Evolutionary conservation across 2,329 filamentous ascomycete species (phyloP).

Genomic region (Biscogniauxia marginata): DNA sequence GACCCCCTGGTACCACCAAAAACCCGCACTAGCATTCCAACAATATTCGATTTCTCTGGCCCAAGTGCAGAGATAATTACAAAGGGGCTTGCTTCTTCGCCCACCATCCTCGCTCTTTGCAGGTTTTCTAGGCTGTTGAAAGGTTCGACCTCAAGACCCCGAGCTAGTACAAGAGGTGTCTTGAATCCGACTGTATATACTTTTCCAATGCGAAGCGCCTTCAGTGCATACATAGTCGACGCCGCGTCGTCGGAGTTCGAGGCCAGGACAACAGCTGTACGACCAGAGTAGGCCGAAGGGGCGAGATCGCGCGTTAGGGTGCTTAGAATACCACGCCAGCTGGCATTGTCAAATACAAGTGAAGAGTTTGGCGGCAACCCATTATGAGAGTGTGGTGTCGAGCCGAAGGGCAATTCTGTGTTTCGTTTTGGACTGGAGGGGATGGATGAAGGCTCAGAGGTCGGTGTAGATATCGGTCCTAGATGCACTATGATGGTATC

Average conservation of each 20-base stretch:
- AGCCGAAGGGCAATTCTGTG: constrained; percentile 22
- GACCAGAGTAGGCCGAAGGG: constrained; percentile 74
- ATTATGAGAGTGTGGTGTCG: constrained; percentile 9
- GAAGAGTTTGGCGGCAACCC: constrained; percentile 48
- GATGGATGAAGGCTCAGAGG: constrained; percentile 46
- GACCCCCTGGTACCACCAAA: constrained; percentile 51
- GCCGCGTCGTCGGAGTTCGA: constrained; percentile 73
- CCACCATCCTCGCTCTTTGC: constrained; percentile 49
- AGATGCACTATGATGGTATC: constrained; percentile 74
- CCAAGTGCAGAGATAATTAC: constrained; percentile 78
- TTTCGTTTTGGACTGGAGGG: constrained; percentile 48
- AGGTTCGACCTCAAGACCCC: constrained; percentile 70
- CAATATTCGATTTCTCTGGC: constrained; percentile 74
- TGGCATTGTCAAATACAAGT: constrained; percentile 77
- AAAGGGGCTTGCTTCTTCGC: constrained; percentile 63
- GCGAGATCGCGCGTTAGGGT: constrained; percentile 80
- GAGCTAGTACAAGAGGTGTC: constrained; percentile 58
- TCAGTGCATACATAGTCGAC: constrained; percentile 74
- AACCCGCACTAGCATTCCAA: constrained; percentile 73
- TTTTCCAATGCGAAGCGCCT: constrained; percentile 71
- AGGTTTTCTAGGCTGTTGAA: constrained; percentile 72
- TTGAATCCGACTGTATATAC: constrained; percentile 85
- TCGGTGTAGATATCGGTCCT: constrained; percentile 41
- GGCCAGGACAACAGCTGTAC: constrained; percentile 73
- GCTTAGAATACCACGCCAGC: constrained; percentile 81